Conservation (phyloP, 2,329 filamentous ascomycete species). For the Phaeomoniella chlamydospora region DNA sequence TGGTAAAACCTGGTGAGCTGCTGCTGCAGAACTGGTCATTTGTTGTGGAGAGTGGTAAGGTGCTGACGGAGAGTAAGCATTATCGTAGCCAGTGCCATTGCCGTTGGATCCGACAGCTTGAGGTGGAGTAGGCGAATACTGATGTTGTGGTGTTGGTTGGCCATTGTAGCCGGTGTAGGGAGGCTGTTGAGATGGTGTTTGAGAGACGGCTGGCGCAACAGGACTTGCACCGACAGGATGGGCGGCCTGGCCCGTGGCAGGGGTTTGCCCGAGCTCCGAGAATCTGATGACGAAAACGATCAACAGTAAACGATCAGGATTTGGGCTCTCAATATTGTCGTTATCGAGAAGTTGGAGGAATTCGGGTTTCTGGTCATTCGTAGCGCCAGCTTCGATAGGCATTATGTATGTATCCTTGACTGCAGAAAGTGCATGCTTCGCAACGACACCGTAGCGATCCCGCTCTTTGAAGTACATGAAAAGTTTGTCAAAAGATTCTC, state of each 20-base stretch:
- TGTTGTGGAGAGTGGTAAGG: not conserved
- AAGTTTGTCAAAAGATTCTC: constrained; percentile 55
- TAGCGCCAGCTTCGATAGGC: constrained; percentile 60
- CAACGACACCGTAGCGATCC: constrained; percentile 74
- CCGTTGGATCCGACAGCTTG: not conserved
- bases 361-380: constrained; percentile 52
- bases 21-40: constrained; percentile 6
- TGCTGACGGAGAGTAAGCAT: constrained; percentile 1
- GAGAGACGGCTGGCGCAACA: not conserved
- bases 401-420: constrained; percentile 87
- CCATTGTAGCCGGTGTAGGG: constrained; percentile 20
- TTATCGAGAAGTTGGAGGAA: constrained; percentile 83
- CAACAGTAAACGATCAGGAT: constrained; percentile 63
- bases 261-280: constrained; percentile 20
- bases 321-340: constrained; percentile 58
- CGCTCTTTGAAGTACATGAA: constrained; percentile 77
- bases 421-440: constrained; percentile 57
- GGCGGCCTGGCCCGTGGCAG: constrained; percentile 17
- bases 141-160: constrained; percentile 23
- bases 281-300: constrained; percentile 74
- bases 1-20: constrained; percentile 51
- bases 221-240: constrained; percentile 14
- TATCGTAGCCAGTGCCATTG: not conserved
- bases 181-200: constrained; percentile 14
- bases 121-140: not conserved